phyloP scores from a whole-genome alignment of 306 rosid genomes.

The Malus asiatica region DNA sequence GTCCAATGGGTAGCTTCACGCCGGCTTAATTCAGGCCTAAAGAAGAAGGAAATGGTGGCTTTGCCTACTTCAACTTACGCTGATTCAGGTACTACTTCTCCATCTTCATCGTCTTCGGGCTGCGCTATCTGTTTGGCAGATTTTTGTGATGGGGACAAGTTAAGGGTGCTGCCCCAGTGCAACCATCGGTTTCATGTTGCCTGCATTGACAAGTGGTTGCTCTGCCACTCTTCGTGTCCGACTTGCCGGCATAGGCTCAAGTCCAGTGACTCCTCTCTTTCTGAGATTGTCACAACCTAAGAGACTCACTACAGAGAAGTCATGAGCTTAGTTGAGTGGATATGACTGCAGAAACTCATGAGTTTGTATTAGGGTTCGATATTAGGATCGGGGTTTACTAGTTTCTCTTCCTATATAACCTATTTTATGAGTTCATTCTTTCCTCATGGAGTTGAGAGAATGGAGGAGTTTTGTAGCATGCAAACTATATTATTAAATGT shows the following conservation, averaged over 20 bases:
- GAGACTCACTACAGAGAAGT: background rate
- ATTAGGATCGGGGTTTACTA: background rate
- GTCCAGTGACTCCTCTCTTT: conserved; percentile 15
- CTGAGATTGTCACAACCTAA: conserved; percentile 6
- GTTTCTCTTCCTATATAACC: background rate
- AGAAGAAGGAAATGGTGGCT: conserved; percentile 58
- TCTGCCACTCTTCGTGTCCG: conserved; percentile 79
- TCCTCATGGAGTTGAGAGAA: background rate
- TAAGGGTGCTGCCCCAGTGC: conserved; percentile 68
- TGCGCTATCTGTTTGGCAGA: conserved; percentile 69
- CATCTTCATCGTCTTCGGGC: conserved; percentile 24
- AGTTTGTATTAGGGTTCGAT: background rate
- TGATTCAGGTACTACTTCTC: conserved; percentile 1
- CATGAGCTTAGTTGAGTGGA: background rate
- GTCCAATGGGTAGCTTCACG: conserved; percentile 45
- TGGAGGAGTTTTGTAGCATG: background rate
- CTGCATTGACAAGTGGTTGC: conserved; percentile 76
- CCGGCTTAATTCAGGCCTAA: conserved; percentile 55
- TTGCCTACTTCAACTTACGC: conserved; percentile 48
- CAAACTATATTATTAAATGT: background rate
- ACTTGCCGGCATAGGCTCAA: conserved; percentile 56
- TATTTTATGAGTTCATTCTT: background rate
- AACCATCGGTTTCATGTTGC: conserved; percentile 60
- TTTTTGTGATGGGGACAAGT: conserved; percentile 53
- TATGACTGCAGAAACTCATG: background rate